Percentiles rank a stretch among this genome's conserved stretches.
Evolutionary conservation across 805 yeast genomes (phyloP).

Genomic region (Candida berthetii): DNA sequence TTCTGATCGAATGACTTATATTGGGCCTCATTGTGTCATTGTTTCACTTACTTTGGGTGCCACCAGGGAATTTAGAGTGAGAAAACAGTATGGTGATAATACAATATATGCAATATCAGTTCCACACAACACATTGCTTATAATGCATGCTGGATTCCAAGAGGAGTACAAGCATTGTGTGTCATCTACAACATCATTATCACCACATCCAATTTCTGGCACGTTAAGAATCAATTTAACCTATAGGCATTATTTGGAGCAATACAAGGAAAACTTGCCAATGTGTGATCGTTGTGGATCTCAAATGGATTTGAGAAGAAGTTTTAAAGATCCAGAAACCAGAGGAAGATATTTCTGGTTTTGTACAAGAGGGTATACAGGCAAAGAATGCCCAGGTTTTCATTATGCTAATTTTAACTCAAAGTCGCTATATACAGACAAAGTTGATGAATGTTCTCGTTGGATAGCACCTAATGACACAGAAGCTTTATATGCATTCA

Average conservation of each 20-base stretch:
- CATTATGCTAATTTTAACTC: constrained; percentile 43
- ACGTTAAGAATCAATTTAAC: constrained; percentile 57
- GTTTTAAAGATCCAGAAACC: constrained; percentile 36
- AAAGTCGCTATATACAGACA: constrained; percentile 26
- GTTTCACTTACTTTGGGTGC: constrained; percentile 68
- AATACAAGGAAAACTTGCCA: constrained; percentile 30
- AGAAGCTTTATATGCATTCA: constrained; percentile 16
- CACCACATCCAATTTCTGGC: constrained; percentile 43
- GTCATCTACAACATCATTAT: constrained; percentile 35
- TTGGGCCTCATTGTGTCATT: constrained; percentile 68
- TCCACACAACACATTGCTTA: constrained; percentile 61
- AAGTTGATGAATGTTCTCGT: constrained; percentile 27
- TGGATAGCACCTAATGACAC: constrained; percentile 43
- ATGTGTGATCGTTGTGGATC: constrained; percentile 34
- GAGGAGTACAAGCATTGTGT: constrained; percentile 69
- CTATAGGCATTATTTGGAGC: constrained; percentile 45
- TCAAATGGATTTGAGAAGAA: constrained; percentile 48
- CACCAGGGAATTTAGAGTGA: constrained; percentile 58
- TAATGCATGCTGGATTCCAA: constrained; percentile 79
- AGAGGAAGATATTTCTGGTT: constrained; percentile 64
- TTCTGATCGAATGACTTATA: constrained; percentile 63
- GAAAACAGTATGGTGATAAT: constrained; percentile 32
- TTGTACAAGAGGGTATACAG: constrained; percentile 42
- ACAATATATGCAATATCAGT: constrained; percentile 47
- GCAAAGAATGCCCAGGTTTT: constrained; percentile 41